Evolutionary conservation across 768 basidiomycete species (phyloP).

Genomic region (Psilocybe sp.): DNA sequence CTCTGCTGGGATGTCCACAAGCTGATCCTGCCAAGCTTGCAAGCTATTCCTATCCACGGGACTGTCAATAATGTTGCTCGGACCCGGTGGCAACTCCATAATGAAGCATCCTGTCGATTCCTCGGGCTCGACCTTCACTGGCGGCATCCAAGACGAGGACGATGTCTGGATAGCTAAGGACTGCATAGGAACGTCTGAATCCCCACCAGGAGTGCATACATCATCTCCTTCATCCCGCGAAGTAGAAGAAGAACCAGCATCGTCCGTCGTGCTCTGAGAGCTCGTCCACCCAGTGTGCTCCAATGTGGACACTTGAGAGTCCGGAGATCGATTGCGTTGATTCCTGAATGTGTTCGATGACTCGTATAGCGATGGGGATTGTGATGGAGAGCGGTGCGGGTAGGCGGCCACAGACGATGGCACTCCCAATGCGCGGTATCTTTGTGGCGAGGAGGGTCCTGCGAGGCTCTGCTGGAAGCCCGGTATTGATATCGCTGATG

Average conservation of each 20-base stretch:
- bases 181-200: too few relatives aligned
- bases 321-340: constrained; percentile 19
- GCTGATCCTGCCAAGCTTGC: too few relatives aligned
- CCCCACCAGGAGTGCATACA: neutral
- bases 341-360: constrained; percentile 10
- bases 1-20: constrained; percentile 38
- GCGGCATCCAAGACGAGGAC: constrained; percentile 11
- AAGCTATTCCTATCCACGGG: too few relatives aligned
- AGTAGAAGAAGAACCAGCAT: neutral
- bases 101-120: constrained; percentile 40
- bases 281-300: constrained; percentile 15
- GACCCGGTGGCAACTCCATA: constrained; percentile 33
- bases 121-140: constrained; percentile 39
- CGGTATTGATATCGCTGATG: neutral
- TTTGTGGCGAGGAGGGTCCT: neutral
- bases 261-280: constrained; percentile 3
- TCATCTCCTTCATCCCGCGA: constrained; percentile 1
- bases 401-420: constrained; percentile 1
- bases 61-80: too few relatives aligned
- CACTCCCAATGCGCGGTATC: constrained; percentile 5
- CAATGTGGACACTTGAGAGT: constrained; percentile 15
- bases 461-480: neutral
- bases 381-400: constrained; percentile 9
- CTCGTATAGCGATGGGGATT: neutral
- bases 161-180: constrained; percentile 3